Conservation (phyloP, 306 rosid genomes). For the Cajanus cajan region DNA sequence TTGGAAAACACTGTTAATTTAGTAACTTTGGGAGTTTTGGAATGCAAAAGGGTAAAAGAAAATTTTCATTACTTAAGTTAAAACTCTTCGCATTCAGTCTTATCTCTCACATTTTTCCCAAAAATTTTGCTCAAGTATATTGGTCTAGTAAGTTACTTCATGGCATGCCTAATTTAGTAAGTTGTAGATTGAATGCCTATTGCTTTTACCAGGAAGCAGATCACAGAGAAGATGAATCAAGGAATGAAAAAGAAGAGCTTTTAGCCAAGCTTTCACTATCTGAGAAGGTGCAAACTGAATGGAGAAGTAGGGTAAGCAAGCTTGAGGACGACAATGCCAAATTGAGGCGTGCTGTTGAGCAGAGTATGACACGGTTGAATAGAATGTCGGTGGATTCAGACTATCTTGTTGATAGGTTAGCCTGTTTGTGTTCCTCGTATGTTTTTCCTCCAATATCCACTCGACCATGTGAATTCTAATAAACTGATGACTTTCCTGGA, state of each 20-base stretch:
- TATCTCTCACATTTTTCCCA: not conserved
- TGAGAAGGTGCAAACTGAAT: constrained; percentile 66
- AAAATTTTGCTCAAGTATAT: not conserved
- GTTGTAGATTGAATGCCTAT: not conserved
- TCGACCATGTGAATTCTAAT: not conserved
- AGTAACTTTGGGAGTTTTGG: not conserved
- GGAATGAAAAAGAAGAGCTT: constrained; percentile 61
- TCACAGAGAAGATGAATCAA: constrained; percentile 53
- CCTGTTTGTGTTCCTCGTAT: not conserved
- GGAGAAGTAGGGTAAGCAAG: constrained; percentile 69
- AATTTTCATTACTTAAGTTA: not conserved
- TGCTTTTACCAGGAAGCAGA: constrained; percentile 61
- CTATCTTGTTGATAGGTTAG: constrained; percentile 83
- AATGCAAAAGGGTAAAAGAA: not conserved
- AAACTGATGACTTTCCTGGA: not conserved
- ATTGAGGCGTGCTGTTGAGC: constrained; percentile 77
- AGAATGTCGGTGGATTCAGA: constrained; percentile 96
- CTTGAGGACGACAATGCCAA: constrained; percentile 92
- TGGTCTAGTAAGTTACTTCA: not conserved
- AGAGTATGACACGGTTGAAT: constrained; percentile 84
- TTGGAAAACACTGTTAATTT: not conserved
- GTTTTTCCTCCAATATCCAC: not conserved
- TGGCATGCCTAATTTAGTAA: not conserved
- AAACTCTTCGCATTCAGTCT: not conserved
- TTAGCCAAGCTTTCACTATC: constrained; percentile 60